Evolutionary conservation across 1,139 yeast species (phyloP).

Genomic region (Hansenula lynferdii): DNA sequence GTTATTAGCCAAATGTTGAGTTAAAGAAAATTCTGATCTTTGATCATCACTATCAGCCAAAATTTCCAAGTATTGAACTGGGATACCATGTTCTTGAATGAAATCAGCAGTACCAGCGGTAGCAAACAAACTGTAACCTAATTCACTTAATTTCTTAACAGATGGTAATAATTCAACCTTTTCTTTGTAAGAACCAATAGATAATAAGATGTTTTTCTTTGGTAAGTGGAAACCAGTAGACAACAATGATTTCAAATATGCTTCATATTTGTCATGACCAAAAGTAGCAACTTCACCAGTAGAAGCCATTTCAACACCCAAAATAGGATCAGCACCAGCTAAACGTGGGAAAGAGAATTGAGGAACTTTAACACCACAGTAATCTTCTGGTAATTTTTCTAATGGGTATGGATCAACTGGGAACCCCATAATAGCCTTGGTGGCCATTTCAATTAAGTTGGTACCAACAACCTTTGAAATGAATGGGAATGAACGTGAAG

Average conservation of each 20-base stretch:
- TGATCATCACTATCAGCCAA: conserved; percentile 69
- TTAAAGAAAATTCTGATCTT: conserved; percentile 89
- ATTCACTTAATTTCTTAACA: conserved; percentile 70
- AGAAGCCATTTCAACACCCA: conserved; percentile 99
- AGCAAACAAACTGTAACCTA: conserved; percentile 90
- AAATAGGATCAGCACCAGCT: conserved; percentile 97
- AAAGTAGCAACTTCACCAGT: conserved; percentile 99
- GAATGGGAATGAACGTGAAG: conserved; percentile 98
- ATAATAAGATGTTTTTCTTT: conserved; percentile 87
- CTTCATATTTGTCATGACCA: conserved; percentile 95
- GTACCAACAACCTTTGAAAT: conserved; percentile 97
- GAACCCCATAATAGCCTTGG: conserved; percentile 89
- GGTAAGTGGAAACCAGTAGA: conserved; percentile 96
- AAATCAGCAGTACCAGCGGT: conserved; percentile 99
- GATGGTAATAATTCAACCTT: conserved; percentile 90
- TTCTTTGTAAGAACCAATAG: conserved; percentile 97
- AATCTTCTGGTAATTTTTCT: conserved; percentile 82
- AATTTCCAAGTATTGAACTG: conserved; percentile 93
- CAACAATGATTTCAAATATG: conserved; percentile 88
- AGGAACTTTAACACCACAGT: conserved; percentile 97
- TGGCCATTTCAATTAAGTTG: conserved; percentile 95
- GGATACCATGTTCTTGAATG: conserved; percentile 89
- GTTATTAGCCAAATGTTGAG: conserved; percentile 95
- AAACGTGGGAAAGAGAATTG: conserved; percentile 97
- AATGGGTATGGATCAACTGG: conserved; percentile 89